A percentile compares a stretch with the other conserved stretches of the same genome.
phyloP scores from a whole-genome alignment of 306 rosid genomes.

The Trifolium pratense region DNA sequence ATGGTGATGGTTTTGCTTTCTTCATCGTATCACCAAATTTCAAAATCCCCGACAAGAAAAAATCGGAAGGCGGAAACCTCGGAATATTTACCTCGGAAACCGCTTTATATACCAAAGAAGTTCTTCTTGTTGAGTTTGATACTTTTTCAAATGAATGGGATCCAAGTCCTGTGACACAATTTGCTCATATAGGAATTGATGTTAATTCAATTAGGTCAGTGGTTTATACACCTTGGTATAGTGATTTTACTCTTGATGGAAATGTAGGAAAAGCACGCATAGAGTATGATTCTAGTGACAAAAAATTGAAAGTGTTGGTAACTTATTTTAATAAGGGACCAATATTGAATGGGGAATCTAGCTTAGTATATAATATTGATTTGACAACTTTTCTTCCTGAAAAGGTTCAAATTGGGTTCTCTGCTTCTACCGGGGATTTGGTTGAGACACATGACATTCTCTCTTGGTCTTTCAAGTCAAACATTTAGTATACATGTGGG shows the following conservation, averaged over 20 bases:
- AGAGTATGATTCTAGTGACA: slow-evolving; percentile 24
- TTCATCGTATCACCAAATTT: slow-evolving; percentile 49
- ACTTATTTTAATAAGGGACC: neutral
- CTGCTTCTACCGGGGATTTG: slow-evolving; percentile 7
- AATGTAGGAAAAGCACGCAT: slow-evolving; percentile 19
- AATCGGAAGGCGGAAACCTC: slow-evolving; percentile 44
- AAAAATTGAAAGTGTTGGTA: neutral
- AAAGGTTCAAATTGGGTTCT: slow-evolving; percentile 39
- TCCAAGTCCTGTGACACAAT: slow-evolving; percentile 16
- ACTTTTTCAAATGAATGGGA: slow-evolving; percentile 53
- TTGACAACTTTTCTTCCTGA: slow-evolving; percentile 32
- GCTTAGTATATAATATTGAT: slow-evolving; percentile 6
- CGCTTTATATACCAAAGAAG: slow-evolving; percentile 5
- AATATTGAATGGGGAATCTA: neutral
- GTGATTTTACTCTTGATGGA: neutral
- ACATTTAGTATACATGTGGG: neutral
- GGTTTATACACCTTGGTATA: neutral
- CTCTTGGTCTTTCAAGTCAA: slow-evolving; percentile 39
- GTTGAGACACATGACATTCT: slow-evolving; percentile 22
- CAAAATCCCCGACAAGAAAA: slow-evolving; percentile 3
- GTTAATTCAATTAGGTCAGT: slow-evolving; percentile 35
- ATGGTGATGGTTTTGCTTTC: slow-evolving; percentile 62
- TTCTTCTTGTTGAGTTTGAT: slow-evolving; percentile 67
- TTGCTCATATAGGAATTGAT: slow-evolving; percentile 57
- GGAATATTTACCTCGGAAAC: slow-evolving; percentile 35